These are phyloP conservation scores for Fomitopsis pulvina DNA, from an alignment of 768 basidiomycete genomes.

Conservation along the genomic window DNA sequence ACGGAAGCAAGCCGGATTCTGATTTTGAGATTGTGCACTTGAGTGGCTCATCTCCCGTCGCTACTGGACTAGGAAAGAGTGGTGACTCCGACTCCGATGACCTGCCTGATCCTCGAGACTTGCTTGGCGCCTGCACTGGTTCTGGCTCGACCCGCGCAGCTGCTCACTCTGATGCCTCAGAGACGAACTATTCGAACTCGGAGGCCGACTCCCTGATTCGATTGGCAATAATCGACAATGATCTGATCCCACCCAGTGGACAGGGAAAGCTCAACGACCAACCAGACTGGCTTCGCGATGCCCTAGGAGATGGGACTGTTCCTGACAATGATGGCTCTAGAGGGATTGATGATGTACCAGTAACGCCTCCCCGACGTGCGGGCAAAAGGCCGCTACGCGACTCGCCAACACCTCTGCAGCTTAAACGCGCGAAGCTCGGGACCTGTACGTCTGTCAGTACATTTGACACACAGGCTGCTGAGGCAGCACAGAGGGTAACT, in stretches of 20 bases:
- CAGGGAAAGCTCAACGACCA: constrained; percentile 1
- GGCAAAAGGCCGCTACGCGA: no score
- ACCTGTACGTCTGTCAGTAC: no score
- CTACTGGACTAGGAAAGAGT: background rate
- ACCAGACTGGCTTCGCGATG: constrained; percentile 2
- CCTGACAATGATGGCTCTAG: no score
- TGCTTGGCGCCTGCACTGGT: constrained; percentile 25
- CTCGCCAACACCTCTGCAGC: no score
- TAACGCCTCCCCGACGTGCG: background rate
- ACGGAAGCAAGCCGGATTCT: constrained; percentile 41
- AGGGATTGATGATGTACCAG: no score
- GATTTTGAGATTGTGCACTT: constrained; percentile 37
- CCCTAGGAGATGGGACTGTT: background rate
- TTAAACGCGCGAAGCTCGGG: no score
- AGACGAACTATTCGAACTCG: constrained; percentile 34
- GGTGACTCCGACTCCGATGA: constrained; percentile 30
- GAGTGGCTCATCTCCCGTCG: constrained; percentile 13
- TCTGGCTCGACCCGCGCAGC: constrained; percentile 13
- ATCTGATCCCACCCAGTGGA: no score
- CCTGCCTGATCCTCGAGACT: constrained; percentile 25
- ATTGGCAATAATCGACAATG: background rate
- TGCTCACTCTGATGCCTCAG: constrained; percentile 17
- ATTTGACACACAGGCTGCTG: no score
- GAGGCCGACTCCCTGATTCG: constrained; percentile 39
- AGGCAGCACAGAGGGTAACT: no score